Evolutionary conservation across 2,329 filamentous ascomycete genomes (phyloP).

Genomic region (Oidium heveae): DNA sequence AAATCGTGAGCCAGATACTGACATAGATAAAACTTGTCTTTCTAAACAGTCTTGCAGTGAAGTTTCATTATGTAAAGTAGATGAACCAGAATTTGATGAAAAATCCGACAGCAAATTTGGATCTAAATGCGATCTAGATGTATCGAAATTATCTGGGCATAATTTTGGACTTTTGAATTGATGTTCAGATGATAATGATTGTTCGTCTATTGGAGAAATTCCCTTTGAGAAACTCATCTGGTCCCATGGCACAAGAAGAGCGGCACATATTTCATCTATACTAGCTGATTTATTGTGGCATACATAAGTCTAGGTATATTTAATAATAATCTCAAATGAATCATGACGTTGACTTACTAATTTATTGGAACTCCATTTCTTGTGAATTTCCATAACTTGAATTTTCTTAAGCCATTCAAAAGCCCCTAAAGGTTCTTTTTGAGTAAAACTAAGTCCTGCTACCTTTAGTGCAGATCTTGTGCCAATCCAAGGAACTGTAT

Average conservation of each 20-base stretch:
- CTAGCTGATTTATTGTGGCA: neutral
- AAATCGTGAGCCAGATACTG: conserved; percentile 16
- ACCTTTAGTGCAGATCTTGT: conserved; percentile 5
- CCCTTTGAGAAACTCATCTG: neutral
- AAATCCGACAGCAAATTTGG: neutral
- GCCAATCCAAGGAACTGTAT: conserved; percentile 11
- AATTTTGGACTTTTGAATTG: neutral
- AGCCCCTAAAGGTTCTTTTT: conserved; percentile 11
- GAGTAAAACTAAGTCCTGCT: conserved; percentile 4
- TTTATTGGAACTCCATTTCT: conserved; percentile 10
- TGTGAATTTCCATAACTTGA: conserved; percentile 10
- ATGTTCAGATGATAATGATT: neutral
- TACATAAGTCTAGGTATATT: neutral
- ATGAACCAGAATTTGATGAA: neutral
- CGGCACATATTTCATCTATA: neutral
- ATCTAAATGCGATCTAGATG: neutral
- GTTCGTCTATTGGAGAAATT: neutral
- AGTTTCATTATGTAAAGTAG: conserved; percentile 3
- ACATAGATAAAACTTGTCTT: conserved; percentile 8
- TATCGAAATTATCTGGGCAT: neutral
- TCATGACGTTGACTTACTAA: conserved; percentile 2
- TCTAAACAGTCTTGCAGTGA: conserved; percentile 3
- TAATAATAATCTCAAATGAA: neutral
- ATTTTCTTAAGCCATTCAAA: conserved; percentile 13
- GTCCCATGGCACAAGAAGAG: neutral